These are phyloP conservation scores for Plectranthus barbatus DNA, from an alignment of 257 asterid species.

Conservation along the genomic window DNA sequence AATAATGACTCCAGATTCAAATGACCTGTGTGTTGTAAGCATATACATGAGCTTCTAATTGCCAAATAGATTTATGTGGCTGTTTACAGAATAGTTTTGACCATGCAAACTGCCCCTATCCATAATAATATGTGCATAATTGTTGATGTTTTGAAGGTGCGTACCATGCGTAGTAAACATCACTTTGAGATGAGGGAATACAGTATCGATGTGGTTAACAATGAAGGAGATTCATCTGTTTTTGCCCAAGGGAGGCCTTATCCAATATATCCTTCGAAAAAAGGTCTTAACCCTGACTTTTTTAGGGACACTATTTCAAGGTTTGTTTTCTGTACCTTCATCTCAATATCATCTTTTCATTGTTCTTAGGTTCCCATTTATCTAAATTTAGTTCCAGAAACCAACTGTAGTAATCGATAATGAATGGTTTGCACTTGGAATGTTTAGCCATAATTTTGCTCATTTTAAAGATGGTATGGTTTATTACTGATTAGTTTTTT, in stretches of 20 bases:
- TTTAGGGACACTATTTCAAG: slow-evolving; percentile 72
- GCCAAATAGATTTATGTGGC: not conserved
- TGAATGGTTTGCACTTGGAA: not conserved
- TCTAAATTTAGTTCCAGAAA: not conserved
- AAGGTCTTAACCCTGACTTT: slow-evolving; percentile 67
- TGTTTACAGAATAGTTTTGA: not conserved
- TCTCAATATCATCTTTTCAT: too few relatives aligned
- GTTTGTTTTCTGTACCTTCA: slow-evolving; percentile 27
- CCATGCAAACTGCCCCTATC: not conserved
- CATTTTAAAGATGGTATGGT: not conserved
- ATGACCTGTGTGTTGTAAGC: not conserved
- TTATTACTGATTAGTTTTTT: not conserved
- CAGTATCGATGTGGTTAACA: slow-evolving; percentile 61
- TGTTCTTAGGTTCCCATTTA: not conserved
- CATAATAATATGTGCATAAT: slow-evolving; percentile 4
- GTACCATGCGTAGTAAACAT: slow-evolving; percentile 48
- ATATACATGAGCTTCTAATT: not conserved
- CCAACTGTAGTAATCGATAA: not conserved
- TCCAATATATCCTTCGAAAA: slow-evolving; percentile 93
- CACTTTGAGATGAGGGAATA: slow-evolving; percentile 92
- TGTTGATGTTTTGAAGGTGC: slow-evolving; percentile 51
- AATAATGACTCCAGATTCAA: not conserved
- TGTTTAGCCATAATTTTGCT: not conserved
- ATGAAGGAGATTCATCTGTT: slow-evolving; percentile 50
- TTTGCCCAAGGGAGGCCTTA: slow-evolving; percentile 73